Percentiles rank a stretch among this genome's conserved stretches.
phyloP scores from a whole-genome alignment of 2,329 filamentous ascomycete genomes.

The Alternaria postmessia region DNA sequence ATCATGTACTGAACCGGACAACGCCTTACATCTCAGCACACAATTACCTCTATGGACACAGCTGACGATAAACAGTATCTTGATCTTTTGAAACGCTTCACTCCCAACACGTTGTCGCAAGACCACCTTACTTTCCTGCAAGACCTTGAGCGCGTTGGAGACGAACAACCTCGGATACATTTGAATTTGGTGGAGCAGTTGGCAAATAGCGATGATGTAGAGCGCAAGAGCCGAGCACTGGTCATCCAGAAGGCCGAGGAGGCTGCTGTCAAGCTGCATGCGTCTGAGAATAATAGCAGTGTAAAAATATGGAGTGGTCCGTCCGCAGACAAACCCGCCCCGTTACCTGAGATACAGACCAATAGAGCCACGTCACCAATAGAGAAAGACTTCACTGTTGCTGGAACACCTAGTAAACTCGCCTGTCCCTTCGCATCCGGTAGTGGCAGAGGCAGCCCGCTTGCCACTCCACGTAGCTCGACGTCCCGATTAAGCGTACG shows the following conservation, averaged over 20 bases:
- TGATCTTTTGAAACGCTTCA: slow-evolving; percentile 51
- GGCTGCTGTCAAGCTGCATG: slow-evolving; percentile 39
- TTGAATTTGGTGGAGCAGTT: slow-evolving; percentile 48
- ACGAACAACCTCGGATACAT: slow-evolving; percentile 35
- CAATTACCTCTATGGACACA: background rate
- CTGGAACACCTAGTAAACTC: slow-evolving; percentile 80
- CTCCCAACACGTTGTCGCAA: slow-evolving; percentile 49
- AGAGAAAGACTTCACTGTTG: slow-evolving; percentile 90
- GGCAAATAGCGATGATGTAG: slow-evolving; percentile 45
- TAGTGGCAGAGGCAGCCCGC: slow-evolving; percentile 55
- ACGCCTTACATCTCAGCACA: slow-evolving; percentile 5
- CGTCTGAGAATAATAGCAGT: slow-evolving; percentile 33
- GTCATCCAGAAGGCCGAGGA: slow-evolving; percentile 47
- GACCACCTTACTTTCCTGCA: slow-evolving; percentile 52
- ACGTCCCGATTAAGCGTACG: slow-evolving; percentile 48
- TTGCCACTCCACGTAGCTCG: slow-evolving; percentile 54
- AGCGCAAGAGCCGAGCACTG: slow-evolving; percentile 43
- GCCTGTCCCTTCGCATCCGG: slow-evolving; percentile 78
- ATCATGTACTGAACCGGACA: slow-evolving; percentile 50
- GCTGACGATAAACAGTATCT: slow-evolving; percentile 48
- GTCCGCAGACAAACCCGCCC: slow-evolving; percentile 40
- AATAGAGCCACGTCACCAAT: slow-evolving; percentile 58
- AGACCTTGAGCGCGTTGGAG: slow-evolving; percentile 48
- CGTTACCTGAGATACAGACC: slow-evolving; percentile 35
- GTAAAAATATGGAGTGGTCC: slow-evolving; percentile 55